phyloP scores from a whole-genome alignment of 805 yeast species.

The Schwanniomyces vanrijiae region DNA sequence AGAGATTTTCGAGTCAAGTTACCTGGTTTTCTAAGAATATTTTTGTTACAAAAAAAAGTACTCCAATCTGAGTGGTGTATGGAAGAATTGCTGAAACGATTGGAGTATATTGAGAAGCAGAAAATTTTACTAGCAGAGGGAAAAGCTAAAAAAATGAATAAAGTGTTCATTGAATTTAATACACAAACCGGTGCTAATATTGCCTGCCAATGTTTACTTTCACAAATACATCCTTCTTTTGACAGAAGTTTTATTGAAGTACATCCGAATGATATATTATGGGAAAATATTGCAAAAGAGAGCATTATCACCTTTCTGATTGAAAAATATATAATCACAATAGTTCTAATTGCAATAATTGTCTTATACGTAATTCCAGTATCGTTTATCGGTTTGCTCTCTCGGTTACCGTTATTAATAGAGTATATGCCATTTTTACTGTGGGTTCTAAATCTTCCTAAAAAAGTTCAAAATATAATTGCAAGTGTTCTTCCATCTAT shows the following conservation, averaged over 20 bases:
- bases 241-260: conserved; percentile 50
- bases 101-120: conserved; percentile 16
- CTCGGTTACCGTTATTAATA: conserved; percentile 69
- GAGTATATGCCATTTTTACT: conserved; percentile 58
- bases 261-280: conserved; percentile 66
- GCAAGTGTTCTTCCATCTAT: conserved; percentile 70
- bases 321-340: conserved; percentile 45
- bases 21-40: conserved; percentile 29
- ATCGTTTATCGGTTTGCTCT: conserved; percentile 71
- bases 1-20: conserved; percentile 18
- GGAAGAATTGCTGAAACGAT: conserved; percentile 13
- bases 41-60: conserved; percentile 20
- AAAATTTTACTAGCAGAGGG: conserved; percentile 17
- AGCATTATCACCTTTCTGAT: conserved; percentile 35
- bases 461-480: conserved; percentile 49
- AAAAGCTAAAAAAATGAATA: conserved; percentile 28
- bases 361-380: conserved; percentile 78
- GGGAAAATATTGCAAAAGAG: conserved; percentile 57
- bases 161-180: conserved; percentile 64
- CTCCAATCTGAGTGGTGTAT: conserved; percentile 29
- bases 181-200: conserved; percentile 58
- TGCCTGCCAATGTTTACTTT: conserved; percentile 58
- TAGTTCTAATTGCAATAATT: conserved; percentile 50
- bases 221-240: conserved; percentile 42
- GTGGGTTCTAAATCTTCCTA: conserved; percentile 58